Percentiles rank a stretch among this genome's conserved stretches.
Conservation (phyloP, 2,329 filamentous ascomycete genomes). For the Uncinocarpus reesii region DNA sequence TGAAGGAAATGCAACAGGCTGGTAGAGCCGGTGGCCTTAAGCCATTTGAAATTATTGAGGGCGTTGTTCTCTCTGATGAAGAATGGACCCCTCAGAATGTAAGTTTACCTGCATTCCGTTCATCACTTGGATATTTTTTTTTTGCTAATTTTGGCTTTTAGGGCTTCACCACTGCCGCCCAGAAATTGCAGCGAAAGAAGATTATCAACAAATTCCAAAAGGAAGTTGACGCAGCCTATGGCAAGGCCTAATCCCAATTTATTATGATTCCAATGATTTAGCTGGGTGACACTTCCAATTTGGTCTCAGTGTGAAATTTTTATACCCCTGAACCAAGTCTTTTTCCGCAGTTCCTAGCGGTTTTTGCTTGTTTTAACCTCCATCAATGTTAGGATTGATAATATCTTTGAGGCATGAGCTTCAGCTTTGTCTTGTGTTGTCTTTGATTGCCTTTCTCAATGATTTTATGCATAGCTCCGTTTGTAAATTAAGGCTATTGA, state of each 20-base stretch:
- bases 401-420: background rate
- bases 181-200: conserved; percentile 61
- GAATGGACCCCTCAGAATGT: conserved; percentile 38
- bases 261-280: background rate
- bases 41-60: conserved; percentile 36
- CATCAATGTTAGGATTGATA: background rate
- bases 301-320: no score
- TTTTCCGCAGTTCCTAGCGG: no score
- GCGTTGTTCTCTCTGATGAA: conserved; percentile 37
- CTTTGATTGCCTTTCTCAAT: background rate
- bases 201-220: conserved; percentile 53
- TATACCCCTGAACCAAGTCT: no score
- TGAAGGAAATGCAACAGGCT: conserved; percentile 33
- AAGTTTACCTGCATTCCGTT: no score
- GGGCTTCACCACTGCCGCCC: conserved; percentile 57
- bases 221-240: conserved; percentile 53
- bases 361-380: no score
- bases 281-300: background rate
- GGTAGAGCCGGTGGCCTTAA: conserved; percentile 30
- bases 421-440: background rate
- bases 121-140: no score
- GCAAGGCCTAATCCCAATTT: conserved; percentile 22
- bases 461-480: conserved; percentile 1
- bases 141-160: conserved; percentile 32
- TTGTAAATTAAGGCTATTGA: conserved; percentile 12